phyloP scores from a whole-genome alignment of 2,329 filamentous ascomycete species.

The Nemania serpens region DNA sequence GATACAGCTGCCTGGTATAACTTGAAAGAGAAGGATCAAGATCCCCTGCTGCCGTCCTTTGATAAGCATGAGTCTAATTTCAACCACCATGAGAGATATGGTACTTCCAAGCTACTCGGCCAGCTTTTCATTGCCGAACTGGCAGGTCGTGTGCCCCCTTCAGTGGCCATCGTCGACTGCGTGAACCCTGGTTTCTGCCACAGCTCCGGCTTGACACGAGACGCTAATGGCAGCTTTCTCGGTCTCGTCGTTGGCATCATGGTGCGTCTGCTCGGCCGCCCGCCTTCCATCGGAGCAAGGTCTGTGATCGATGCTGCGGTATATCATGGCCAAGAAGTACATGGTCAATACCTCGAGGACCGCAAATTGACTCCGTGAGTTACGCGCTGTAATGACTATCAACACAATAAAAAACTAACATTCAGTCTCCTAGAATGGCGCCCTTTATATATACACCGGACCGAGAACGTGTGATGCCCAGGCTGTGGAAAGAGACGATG shows the following conservation, averaged over 20 bases:
- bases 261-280: constrained; percentile 14
- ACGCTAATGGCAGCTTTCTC: not conserved
- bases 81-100: constrained; percentile 24
- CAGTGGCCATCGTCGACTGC: constrained; percentile 21
- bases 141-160: constrained; percentile 32
- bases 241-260: not conserved
- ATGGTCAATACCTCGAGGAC: constrained; percentile 28
- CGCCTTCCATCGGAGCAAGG: constrained; percentile 15
- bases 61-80: constrained; percentile 17
- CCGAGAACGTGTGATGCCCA: constrained; percentile 8
- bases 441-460: constrained; percentile 20
- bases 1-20: constrained; percentile 31
- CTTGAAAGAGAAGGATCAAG: constrained; percentile 24
- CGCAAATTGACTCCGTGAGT: constrained; percentile 25
- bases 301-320: constrained; percentile 21
- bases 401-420: not conserved
- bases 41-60: constrained; percentile 25
- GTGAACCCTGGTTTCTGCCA: constrained; percentile 27
- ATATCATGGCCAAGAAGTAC: constrained; percentile 10
- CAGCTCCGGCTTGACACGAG: constrained; percentile 14
- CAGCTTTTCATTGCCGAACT: constrained; percentile 40
- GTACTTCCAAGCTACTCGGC: constrained; percentile 35
- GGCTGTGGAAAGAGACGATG: constrained; percentile 23
- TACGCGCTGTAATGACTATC: not conserved
- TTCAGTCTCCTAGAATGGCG: constrained; percentile 17